These are phyloP conservation scores for Neurospora sp. DNA, from an alignment of 495 filamentous ascomycete species.

Conservation along the genomic window DNA sequence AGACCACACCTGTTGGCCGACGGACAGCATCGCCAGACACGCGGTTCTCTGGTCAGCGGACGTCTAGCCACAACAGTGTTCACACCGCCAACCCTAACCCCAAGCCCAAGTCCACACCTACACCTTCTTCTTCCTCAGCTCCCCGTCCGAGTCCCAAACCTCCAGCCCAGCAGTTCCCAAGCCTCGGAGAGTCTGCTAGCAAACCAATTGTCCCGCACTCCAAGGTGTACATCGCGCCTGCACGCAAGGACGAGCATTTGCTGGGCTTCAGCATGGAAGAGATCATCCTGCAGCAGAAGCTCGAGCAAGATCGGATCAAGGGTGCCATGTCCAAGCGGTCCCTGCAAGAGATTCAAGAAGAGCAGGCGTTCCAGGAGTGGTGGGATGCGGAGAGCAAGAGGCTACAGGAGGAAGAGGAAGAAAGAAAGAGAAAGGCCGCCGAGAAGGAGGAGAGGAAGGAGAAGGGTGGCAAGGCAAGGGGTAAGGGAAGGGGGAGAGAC, in stretches of 20 bases:
- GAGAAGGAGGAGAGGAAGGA: slow-evolving; percentile 11
- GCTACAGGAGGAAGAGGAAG: slow-evolving; percentile 53
- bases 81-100: background rate
- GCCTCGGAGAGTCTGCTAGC: background rate
- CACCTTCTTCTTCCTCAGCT: slow-evolving; percentile 1
- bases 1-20: slow-evolving; percentile 18
- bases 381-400: slow-evolving; percentile 86
- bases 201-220: slow-evolving; percentile 36
- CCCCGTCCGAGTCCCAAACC: slow-evolving; percentile 9
- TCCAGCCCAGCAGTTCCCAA: background rate
- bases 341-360: slow-evolving; percentile 85
- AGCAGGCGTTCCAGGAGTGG: slow-evolving; percentile 96
- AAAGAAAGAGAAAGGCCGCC: slow-evolving; percentile 21
- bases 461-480: background rate
- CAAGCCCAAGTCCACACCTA: slow-evolving; percentile 1
- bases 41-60: slow-evolving; percentile 41
- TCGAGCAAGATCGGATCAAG: slow-evolving; percentile 69
- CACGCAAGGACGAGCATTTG: slow-evolving; percentile 41
- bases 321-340: slow-evolving; percentile 81
- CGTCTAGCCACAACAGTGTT: slow-evolving; percentile 5
- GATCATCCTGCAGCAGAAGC: slow-evolving; percentile 77
- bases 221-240: slow-evolving; percentile 36
- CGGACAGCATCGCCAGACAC: slow-evolving; percentile 47
- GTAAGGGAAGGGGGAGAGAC: background rate
- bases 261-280: slow-evolving; percentile 69